Conservation (phyloP, 805 yeast genomes). For the Candida khao-thaluensis region DNA sequence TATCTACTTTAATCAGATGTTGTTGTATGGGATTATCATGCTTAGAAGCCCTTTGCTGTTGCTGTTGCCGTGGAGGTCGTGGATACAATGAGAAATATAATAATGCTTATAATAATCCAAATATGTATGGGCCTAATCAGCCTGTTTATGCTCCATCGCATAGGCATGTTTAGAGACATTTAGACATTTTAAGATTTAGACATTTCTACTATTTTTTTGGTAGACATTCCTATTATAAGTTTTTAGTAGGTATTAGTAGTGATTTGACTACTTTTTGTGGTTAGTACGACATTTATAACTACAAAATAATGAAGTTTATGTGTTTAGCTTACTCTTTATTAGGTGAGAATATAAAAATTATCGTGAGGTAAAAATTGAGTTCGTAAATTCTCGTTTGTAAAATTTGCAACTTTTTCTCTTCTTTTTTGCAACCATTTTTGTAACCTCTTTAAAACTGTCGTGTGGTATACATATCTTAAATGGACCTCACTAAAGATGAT, state of each 20-base stretch:
- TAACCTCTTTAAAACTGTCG: no score
- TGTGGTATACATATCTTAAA: neutral
- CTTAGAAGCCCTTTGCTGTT: slow-evolving; percentile 47
- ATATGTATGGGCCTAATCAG: slow-evolving; percentile 30
- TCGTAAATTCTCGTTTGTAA: no score
- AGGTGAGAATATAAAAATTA: no score
- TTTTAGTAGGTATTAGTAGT: no score
- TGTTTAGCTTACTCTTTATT: no score
- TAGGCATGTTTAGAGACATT: neutral
- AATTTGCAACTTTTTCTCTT: no score
- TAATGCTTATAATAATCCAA: slow-evolving; percentile 26
- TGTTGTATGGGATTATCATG: slow-evolving; percentile 51
- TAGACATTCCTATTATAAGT: no score
- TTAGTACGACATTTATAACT: no score
- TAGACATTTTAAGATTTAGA: neutral
- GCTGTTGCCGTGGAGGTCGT: slow-evolving; percentile 36
- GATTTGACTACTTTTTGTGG: no score
- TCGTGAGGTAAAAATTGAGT: no score
- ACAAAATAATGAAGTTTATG: no score
- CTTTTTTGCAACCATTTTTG: slow-evolving; percentile 1
- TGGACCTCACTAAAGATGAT: neutral
- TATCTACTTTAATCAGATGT: slow-evolving; percentile 56
- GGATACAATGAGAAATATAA: slow-evolving; percentile 8
- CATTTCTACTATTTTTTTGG: no score
- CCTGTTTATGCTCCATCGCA: slow-evolving; percentile 13